A percentile compares a stretch with the other conserved stretches of the same genome.
Evolutionary conservation across 805 yeast genomes (phyloP).

Genomic region (Sugiyamaella valdiviana): DNA sequence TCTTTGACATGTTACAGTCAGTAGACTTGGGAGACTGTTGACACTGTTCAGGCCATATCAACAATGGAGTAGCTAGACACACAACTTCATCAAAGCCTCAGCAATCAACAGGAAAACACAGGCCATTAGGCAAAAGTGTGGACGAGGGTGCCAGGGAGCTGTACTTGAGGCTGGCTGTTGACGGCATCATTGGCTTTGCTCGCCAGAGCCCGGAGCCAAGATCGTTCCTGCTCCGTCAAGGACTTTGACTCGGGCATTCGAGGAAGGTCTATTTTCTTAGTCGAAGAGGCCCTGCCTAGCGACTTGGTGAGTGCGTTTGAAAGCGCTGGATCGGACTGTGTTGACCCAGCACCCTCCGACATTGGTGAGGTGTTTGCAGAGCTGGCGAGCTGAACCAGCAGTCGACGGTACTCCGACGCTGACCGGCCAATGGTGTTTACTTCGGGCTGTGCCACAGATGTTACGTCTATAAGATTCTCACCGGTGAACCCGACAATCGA

Average conservation of each 20-base stretch:
- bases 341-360: background rate
- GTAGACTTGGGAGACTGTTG: no score
- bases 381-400: background rate
- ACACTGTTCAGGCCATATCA: no score
- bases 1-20: no score
- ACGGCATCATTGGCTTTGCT: constrained; percentile 14
- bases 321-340: background rate
- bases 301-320: constrained; percentile 2
- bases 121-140: constrained; percentile 7
- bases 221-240: constrained; percentile 10
- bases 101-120: background rate
- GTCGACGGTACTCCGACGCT: constrained; percentile 14
- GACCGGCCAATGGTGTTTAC: constrained; percentile 13
- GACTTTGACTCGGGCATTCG: background rate
- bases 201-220: constrained; percentile 16
- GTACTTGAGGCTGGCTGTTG: constrained; percentile 14
- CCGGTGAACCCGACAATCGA: constrained; percentile 19
- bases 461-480: constrained; percentile 18
- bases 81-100: no score
- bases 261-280: background rate
- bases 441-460: constrained; percentile 18
- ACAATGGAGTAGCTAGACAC: no score
- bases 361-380: background rate
- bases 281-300: no score
- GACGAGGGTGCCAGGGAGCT: constrained; percentile 15